A percentile compares a stretch with the other conserved stretches of the same genome.
Conservation (phyloP, 345 rosid genomes). For the Ricinus communis region DNA sequence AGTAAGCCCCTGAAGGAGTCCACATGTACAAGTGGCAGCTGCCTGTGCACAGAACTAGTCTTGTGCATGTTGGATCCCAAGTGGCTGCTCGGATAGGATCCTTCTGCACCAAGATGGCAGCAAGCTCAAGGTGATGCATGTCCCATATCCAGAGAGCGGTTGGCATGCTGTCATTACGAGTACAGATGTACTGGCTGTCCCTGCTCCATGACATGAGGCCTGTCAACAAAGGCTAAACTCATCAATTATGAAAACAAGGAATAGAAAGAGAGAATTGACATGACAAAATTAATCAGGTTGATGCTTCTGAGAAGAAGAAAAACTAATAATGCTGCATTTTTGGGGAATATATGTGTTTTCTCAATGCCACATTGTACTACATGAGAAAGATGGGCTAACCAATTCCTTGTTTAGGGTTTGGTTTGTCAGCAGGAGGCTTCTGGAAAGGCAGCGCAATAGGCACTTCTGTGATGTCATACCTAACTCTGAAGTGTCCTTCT, state of each 20-base stretch:
- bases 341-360: neutral
- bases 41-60: conserved; percentile 83
- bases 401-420: conserved; percentile 96
- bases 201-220: conserved; percentile 96
- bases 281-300: neutral
- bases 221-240: conserved; percentile 26
- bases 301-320: neutral
- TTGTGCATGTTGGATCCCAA: conserved; percentile 86
- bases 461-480: conserved; percentile 77
- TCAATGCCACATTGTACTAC: neutral
- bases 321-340: neutral
- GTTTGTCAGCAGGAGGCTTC: conserved; percentile 74
- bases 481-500: conserved; percentile 71
- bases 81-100: conserved; percentile 83
- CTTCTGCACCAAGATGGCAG: conserved; percentile 88
- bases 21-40: conserved; percentile 92
- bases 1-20: conserved; percentile 93
- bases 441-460: conserved; percentile 78
- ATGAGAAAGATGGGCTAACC: conserved; percentile 48
- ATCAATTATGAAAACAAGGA: neutral
- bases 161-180: conserved; percentile 91
- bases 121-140: conserved; percentile 70
- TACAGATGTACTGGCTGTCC: conserved; percentile 79
- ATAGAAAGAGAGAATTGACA: neutral
- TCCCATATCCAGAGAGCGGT: conserved; percentile 95